Evolutionary conservation across 345 rosid genomes (phyloP).

Genomic region (Citrus glauca): DNA sequence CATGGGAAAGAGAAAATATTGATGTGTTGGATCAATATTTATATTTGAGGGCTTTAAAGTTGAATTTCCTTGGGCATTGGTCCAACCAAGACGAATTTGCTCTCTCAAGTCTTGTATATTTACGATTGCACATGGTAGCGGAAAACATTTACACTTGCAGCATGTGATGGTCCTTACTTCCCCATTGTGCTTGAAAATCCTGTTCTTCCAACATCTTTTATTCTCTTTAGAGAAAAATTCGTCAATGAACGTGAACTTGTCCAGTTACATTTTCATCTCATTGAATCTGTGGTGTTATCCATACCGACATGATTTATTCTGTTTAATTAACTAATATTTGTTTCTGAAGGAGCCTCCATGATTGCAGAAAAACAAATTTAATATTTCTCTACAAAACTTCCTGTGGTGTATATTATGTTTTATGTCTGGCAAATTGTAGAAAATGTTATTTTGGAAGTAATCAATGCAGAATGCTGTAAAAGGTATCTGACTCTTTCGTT

Average conservation of each 20-base stretch:
- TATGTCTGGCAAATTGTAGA: not conserved
- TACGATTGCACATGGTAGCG: not conserved
- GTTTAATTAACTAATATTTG: not conserved
- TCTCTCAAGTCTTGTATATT: not conserved
- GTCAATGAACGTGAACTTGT: not conserved
- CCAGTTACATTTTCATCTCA: not conserved
- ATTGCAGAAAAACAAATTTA: not conserved
- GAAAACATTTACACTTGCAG: not conserved
- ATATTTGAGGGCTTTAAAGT: not conserved
- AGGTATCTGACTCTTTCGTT: conserved; percentile 8
- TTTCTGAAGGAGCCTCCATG: not conserved
- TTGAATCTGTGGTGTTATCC: not conserved
- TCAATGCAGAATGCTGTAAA: not conserved
- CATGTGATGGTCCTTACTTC: not conserved
- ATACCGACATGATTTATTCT: not conserved
- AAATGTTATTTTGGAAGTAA: not conserved
- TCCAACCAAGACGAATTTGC: not conserved
- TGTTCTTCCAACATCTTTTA: not conserved
- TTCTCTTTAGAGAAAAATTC: not conserved
- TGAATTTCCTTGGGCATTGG: not conserved
- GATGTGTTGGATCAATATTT: not conserved
- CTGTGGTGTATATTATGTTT: not conserved
- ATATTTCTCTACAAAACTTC: not conserved
- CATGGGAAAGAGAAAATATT: not conserved
- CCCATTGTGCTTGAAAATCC: not conserved